phyloP scores from a whole-genome alignment of 495 filamentous ascomycete genomes.

The Xylaria grammica region DNA sequence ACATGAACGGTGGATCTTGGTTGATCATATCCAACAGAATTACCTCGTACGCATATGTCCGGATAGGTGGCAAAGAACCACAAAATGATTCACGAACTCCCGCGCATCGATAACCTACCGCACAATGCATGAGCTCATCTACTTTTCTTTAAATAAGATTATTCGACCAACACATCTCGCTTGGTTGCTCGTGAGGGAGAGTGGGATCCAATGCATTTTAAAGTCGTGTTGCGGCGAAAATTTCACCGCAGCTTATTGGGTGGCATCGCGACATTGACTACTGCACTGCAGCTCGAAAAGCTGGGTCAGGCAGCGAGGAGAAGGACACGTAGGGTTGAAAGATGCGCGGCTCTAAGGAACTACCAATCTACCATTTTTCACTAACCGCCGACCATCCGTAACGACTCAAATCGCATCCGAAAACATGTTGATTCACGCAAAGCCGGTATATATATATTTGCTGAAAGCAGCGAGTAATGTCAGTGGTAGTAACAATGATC shows the following conservation, averaged over 20 bases:
- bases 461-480: background rate
- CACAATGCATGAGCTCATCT: too few species aligned
- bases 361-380: background rate
- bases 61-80: too few species aligned
- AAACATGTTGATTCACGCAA: background rate
- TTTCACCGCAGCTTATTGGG: background rate
- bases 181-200: background rate
- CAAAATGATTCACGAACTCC: too few species aligned
- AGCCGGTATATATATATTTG: background rate
- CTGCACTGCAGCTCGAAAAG: background rate
- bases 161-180: constrained; percentile 16
- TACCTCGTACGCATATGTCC: too few species aligned
- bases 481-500: background rate
- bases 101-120: too few species aligned
- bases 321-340: background rate
- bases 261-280: background rate
- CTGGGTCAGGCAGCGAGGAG: constrained; percentile 12
- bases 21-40: too few species aligned
- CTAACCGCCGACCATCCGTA: background rate
- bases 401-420: background rate
- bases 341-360: background rate
- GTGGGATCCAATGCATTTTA: background rate
- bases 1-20: too few species aligned
- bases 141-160: too few species aligned
- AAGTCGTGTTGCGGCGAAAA: background rate